Percentiles rank a stretch among this genome's conserved stretches.
Conservation (phyloP, 108 stramenopile genomes). For the Schizochytrium sp. region DNA sequence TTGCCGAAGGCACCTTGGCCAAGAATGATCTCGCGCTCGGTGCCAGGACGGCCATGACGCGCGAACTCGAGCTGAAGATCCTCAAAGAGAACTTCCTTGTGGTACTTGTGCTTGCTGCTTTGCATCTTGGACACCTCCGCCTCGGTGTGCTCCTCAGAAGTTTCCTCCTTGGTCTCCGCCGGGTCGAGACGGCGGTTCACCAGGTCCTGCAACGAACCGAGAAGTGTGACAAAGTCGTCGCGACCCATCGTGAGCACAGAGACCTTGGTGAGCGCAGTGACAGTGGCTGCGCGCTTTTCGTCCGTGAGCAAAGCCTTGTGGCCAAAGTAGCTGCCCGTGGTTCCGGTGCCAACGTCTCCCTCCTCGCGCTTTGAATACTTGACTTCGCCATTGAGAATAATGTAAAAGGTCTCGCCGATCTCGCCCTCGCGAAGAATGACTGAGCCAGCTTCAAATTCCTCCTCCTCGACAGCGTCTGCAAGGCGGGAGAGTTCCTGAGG, state of each 20-base stretch:
- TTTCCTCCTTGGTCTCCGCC: background rate
- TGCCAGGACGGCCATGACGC: background rate
- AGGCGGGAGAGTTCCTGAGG: background rate
- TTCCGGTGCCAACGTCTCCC: background rate
- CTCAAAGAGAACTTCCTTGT: background rate
- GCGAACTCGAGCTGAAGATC: background rate
- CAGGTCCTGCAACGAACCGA: background rate
- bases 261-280: background rate
- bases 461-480: conserved; percentile 25
- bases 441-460: conserved; percentile 49
- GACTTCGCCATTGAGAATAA: conserved; percentile 56
- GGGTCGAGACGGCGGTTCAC: background rate
- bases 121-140: background rate
- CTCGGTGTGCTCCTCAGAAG: background rate
- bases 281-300: conserved; percentile 27
- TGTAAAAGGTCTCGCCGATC: conserved; percentile 72
- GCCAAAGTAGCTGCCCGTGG: conserved; percentile 17
- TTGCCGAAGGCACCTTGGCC: conserved; percentile 27
- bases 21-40: conserved; percentile 13
- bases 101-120: background rate
- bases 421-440: conserved; percentile 67
- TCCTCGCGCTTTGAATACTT: background rate
- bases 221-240: conserved; percentile 8
- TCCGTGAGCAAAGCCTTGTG: conserved; percentile 26
- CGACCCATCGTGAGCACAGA: conserved; percentile 21